Evolutionary conservation across 2,329 filamentous ascomycete genomes (phyloP), one percentile per base, ranked within the genome.

Genomic region (Alternaria dauci): DNA sequence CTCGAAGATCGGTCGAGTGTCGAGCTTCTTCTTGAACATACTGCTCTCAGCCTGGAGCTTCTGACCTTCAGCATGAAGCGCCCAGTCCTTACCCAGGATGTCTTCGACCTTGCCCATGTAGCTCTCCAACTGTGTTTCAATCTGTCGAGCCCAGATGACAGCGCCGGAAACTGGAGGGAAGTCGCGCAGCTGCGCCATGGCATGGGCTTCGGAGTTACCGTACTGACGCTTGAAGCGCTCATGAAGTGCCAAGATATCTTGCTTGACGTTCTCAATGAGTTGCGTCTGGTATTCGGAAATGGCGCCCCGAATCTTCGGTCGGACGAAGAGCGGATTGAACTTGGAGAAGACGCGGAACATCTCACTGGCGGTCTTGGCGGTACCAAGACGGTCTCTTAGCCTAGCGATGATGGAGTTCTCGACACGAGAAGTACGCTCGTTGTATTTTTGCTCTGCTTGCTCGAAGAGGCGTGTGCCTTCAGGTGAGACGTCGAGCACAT

Each of bases 331-430:
- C 2, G 95, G 95, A 76, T 99, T 99, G 86, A 99, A 99, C 77
- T 98, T 98, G 54, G 95, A 98, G 78, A 99, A 99, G 63, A 99
- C 95, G 55, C 96, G 91, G 79, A 99, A 99, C 95, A 99, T 99
- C 80, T 99, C 96, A 76, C 96, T 98, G 41, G 95, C 95, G 63
- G 93, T 97, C 84, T 96, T 97, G 12, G 95, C 94, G 7, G 93
- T 97, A 14, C 94, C 95, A 57, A 99, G 86, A 59, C 95, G 91
- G 79, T 99, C 95, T 72, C 95, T 88, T 32, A 99, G 85, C 55
- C 93, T 88, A 34, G 95, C 93, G 77, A 99, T 99, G 79, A 99
- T 99, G 4, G 95, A 97, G 80, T 99, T 99, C 78, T 99, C 95
- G 5, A 99, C 95, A 61, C 95, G 89, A 18, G 95, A 94, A 9